These are phyloP conservation scores for Didymella arachidicola DNA, from an alignment of 2,329 filamentous ascomycete species.

Conservation along the genomic window DNA sequence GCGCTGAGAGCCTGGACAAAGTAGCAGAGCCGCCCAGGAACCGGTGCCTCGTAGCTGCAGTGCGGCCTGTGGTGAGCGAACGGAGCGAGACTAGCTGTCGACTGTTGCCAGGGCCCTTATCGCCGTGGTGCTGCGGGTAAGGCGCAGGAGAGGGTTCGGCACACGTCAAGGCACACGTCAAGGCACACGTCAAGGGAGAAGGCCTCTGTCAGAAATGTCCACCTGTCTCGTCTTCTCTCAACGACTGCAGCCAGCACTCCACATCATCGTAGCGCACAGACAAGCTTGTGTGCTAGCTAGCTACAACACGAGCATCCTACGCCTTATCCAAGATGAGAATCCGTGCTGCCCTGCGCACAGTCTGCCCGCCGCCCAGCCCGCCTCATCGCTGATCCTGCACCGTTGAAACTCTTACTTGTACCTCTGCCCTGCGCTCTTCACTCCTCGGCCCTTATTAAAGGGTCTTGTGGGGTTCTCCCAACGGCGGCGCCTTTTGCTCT, in stretches of 20 bases:
- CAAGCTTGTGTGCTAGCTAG: not conserved
- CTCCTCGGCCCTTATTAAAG: conserved; percentile 18
- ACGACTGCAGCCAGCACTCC: conserved; percentile 11
- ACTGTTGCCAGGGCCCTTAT: conserved; percentile 10
- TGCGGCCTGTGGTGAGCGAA: conserved; percentile 3
- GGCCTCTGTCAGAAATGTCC: not conserved
- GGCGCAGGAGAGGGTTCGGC: not conserved
- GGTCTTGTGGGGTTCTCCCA: conserved; percentile 13
- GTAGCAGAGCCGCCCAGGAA: conserved; percentile 11
- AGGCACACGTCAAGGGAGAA: not conserved
- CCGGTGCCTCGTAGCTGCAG: conserved; percentile 13
- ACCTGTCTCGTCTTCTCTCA: not conserved
- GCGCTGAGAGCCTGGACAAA: not conserved
- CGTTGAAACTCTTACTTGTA: conserved; percentile 2
- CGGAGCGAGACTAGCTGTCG: conserved; percentile 4
- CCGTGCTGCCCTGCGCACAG: not conserved
- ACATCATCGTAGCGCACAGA: conserved; percentile 14
- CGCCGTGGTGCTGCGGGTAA: not conserved
- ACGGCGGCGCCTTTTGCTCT: conserved; percentile 11
- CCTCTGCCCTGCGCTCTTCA: conserved; percentile 8
- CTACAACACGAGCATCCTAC: not conserved
- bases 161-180: not conserved
- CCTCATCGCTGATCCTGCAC: not conserved
- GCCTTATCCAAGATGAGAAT: not conserved
- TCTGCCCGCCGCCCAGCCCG: not conserved